These are phyloP conservation scores for Annona squamosa DNA, from an alignment of 164 flowering plant genomes.

Conservation along the genomic window DNA sequence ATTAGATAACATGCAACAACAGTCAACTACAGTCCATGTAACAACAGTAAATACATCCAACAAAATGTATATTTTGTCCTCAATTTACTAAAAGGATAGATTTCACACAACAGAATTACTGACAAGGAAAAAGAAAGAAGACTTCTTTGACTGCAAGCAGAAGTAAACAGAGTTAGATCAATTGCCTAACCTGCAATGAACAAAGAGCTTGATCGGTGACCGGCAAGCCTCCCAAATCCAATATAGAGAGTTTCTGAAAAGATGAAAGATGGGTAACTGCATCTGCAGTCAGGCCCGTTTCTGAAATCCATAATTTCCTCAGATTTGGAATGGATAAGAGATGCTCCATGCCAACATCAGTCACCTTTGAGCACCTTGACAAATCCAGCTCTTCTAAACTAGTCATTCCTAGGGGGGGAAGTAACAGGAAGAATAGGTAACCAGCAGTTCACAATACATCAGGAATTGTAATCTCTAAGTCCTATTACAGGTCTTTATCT, in stretches of 20 bases:
- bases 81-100: neutral
- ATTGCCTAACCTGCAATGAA: constrained; percentile 53
- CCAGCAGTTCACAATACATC: neutral
- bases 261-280: constrained; percentile 56
- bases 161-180: no score
- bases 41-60: neutral
- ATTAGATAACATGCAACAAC: neutral
- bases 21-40: neutral
- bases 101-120: neutral
- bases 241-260: constrained; percentile 41
- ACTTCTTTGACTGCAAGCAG: no score
- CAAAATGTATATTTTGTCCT: neutral
- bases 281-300: constrained; percentile 57
- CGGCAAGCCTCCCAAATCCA: constrained; percentile 91
- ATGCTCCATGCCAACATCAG: constrained; percentile 66
- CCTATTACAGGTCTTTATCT: neutral
- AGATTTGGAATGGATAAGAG: constrained; percentile 53
- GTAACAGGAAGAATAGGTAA: neutral
- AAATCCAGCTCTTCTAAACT: constrained; percentile 62
- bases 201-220: constrained; percentile 56
- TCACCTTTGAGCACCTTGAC: constrained; percentile 52
- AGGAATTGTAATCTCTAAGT: neutral
- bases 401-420: constrained; percentile 38
- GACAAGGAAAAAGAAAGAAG: neutral
- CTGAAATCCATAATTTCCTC: constrained; percentile 55